phyloP scores from a whole-genome alignment of 2,329 filamentous ascomycete species.

The Curvularia verruculosa region DNA sequence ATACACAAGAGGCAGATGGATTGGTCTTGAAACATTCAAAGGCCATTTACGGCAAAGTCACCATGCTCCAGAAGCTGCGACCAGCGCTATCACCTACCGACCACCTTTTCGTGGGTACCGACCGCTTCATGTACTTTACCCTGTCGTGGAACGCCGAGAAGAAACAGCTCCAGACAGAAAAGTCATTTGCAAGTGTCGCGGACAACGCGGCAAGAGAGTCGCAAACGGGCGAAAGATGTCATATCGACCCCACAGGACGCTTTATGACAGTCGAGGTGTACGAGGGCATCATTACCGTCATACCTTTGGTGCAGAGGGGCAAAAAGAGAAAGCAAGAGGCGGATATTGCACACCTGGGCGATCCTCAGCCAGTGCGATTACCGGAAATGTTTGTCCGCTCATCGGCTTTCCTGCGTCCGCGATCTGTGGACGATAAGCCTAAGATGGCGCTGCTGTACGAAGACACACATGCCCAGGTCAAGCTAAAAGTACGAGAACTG shows the following conservation, averaged over 20 bases:
- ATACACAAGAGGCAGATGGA: slow-evolving; percentile 69
- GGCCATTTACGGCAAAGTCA: slow-evolving; percentile 82
- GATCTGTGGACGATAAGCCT: slow-evolving; percentile 58
- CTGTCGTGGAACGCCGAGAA: slow-evolving; percentile 74
- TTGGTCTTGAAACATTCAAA: slow-evolving; percentile 68
- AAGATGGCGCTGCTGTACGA: slow-evolving; percentile 70
- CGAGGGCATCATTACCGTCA: slow-evolving; percentile 69
- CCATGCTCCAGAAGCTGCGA: slow-evolving; percentile 80
- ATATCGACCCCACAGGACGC: slow-evolving; percentile 79
- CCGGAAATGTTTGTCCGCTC: slow-evolving; percentile 71
- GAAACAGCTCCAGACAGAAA: slow-evolving; percentile 61
- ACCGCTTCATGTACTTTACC: slow-evolving; percentile 89
- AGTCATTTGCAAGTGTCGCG: slow-evolving; percentile 65
- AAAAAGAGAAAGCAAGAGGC: slow-evolving; percentile 58
- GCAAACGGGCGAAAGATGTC: slow-evolving; percentile 80
- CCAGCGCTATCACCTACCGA: slow-evolving; percentile 77
- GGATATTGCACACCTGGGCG: slow-evolving; percentile 63
- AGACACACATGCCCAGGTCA: slow-evolving; percentile 63
- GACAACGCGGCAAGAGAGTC: slow-evolving; percentile 71
- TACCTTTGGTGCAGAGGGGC: slow-evolving; percentile 64
- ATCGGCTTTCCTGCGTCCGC: slow-evolving; percentile 68
- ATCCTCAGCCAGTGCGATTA: slow-evolving; percentile 66
- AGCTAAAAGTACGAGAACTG: slow-evolving; percentile 62
- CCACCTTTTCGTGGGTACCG: slow-evolving; percentile 89
- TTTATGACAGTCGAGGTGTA: slow-evolving; percentile 72